A percentile compares a stretch with the other conserved stretches of the same genome.
Evolutionary conservation across 106 monocot species (phyloP).

Genomic region (Narthecium ossifragum): DNA sequence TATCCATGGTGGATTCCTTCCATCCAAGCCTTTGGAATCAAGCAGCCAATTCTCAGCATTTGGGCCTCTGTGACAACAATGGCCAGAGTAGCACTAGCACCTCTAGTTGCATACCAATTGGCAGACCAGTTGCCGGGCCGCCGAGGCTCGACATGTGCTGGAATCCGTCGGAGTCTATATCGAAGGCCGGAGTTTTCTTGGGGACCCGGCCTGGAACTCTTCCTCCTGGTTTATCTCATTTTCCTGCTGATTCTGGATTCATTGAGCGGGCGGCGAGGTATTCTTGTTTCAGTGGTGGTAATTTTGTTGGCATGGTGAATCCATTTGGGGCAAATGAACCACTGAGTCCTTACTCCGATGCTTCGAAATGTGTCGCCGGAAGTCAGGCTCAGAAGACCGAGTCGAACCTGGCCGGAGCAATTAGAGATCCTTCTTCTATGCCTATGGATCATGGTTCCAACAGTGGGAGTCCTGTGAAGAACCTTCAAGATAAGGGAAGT

Average conservation of each 20-base stretch:
- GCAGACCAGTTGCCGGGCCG: conserved; percentile 9
- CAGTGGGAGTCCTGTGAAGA: conserved; percentile 10
- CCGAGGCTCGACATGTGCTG: conserved; percentile 27
- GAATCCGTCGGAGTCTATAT: conserved; percentile 15
- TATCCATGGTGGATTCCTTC: conserved; percentile 34
- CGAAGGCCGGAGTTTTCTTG: conserved; percentile 10
- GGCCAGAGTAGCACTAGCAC: background rate
- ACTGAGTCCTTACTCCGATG: conserved; percentile 3
- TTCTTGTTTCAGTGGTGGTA: conserved; percentile 42
- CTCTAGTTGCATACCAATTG: background rate
- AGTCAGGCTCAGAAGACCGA: conserved; percentile 15
- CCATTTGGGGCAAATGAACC: conserved; percentile 15
- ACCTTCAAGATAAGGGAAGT: background rate
- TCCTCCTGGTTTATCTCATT: conserved; percentile 32
- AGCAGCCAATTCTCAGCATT: conserved; percentile 6
- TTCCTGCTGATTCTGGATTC: conserved; percentile 56
- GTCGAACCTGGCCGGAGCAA: no score
- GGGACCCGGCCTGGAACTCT: conserved; percentile 10
- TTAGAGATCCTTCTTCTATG: conserved; percentile 9
- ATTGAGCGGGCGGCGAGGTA: conserved; percentile 68
- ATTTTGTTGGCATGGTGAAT: conserved; percentile 15
- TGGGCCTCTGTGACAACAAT: conserved; percentile 8
- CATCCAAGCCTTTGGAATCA: conserved; percentile 21
- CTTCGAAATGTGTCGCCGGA: background rate
- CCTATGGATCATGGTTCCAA: conserved; percentile 15